A percentile compares a stretch with the other conserved stretches of the same genome.
These are phyloP conservation scores for Claviceps pusilla DNA, from an alignment of 2,329 filamentous ascomycete genomes.

Conservation along the genomic window DNA sequence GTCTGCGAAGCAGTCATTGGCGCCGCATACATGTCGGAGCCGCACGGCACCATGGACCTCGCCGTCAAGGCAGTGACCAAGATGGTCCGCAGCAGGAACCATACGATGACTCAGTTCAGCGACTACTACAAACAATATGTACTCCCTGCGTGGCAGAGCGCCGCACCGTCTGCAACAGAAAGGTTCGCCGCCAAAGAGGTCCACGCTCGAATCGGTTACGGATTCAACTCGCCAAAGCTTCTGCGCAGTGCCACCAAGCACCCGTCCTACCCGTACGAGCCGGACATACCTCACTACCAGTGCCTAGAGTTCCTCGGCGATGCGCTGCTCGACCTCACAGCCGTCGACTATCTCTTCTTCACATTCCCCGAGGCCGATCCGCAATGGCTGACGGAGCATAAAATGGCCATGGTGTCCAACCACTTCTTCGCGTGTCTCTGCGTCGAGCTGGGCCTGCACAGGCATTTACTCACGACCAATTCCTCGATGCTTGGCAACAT, in stretches of 20 bases:
- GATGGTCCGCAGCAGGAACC: constrained; percentile 54
- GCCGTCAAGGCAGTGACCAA: constrained; percentile 50
- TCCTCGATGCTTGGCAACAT: constrained; percentile 27
- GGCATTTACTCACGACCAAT: constrained; percentile 47
- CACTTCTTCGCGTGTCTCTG: constrained; percentile 77
- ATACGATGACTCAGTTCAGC: constrained; percentile 51
- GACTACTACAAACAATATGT: constrained; percentile 61
- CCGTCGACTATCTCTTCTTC: constrained; percentile 69
- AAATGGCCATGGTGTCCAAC: constrained; percentile 98
- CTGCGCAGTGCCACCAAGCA: constrained; percentile 78
- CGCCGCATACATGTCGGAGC: constrained; percentile 49
- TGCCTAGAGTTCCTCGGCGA: constrained; percentile 87
- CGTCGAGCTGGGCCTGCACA: constrained; percentile 63
- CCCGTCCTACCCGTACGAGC: constrained; percentile 69
- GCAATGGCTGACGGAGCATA: constrained; percentile 96
- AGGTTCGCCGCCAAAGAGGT: constrained; percentile 52
- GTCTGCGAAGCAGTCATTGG: constrained; percentile 91
- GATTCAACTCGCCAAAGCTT: constrained; percentile 60
- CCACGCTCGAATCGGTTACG: constrained; percentile 38
- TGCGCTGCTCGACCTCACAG: constrained; percentile 71
- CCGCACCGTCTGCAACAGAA: constrained; percentile 48
- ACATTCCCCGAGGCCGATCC: constrained; percentile 67
- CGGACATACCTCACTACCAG: constrained; percentile 66
- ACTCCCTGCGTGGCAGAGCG: constrained; percentile 56
- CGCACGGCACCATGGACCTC: constrained; percentile 33